Percentiles rank a stretch among this genome's conserved stretches.
Evolutionary conservation across 257 asterid genomes (phyloP).

Genomic region (Solanum pennellii): DNA sequence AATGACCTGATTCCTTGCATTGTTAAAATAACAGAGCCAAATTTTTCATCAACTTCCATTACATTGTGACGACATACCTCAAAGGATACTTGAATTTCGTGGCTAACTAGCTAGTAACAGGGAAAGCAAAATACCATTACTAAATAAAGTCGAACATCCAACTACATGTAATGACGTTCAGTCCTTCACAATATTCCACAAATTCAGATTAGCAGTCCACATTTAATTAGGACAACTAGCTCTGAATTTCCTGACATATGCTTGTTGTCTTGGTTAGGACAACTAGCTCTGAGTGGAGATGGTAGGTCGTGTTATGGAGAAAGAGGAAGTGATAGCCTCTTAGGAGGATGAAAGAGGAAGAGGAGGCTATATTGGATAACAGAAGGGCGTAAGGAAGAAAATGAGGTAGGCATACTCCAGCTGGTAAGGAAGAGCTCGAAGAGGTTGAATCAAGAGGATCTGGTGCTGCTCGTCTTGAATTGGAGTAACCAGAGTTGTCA

Average conservation of each 20-base stretch:
- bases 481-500: neutral
- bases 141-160: neutral
- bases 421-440: neutral
- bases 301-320: neutral
- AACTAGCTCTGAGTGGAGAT: neutral
- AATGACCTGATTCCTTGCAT: neutral
- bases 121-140: neutral
- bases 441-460: neutral
- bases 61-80: neutral
- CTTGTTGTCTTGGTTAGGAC: neutral
- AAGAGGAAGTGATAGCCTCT: neutral
- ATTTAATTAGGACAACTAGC: neutral
- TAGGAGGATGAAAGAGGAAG: neutral
- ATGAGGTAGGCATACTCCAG: neutral
- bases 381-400: neutral
- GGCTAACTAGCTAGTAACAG: neutral
- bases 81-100: neutral
- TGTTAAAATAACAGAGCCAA: neutral
- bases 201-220: neutral
- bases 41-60: neutral
- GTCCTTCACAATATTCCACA: neutral
- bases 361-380: neutral
- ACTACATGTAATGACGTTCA: neutral
- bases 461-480: neutral
- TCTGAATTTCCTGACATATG: neutral